Percentiles rank a stretch among this genome's conserved stretches.
Conservation (phyloP, 306 rosid genomes). For the Prunus padus region DNA sequence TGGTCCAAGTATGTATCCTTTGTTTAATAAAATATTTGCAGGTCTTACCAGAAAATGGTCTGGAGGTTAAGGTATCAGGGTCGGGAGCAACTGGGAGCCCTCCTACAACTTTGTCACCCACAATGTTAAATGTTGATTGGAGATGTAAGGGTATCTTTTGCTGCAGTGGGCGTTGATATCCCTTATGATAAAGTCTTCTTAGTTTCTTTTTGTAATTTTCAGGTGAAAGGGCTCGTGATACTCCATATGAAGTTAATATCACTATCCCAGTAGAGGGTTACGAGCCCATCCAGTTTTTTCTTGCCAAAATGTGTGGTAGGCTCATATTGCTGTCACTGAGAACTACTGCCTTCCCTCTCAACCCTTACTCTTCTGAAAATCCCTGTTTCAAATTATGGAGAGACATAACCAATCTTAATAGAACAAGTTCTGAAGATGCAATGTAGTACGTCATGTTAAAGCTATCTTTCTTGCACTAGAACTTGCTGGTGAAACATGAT, state of each 20-base stretch:
- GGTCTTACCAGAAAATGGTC: slow-evolving; percentile 70
- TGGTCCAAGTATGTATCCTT: slow-evolving; percentile 13
- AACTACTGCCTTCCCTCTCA: background rate
- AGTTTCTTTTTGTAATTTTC: slow-evolving; percentile 30
- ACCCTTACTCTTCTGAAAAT: background rate
- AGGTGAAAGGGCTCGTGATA: slow-evolving; percentile 61
- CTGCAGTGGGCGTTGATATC: slow-evolving; percentile 22
- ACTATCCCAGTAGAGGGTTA: slow-evolving; percentile 78
- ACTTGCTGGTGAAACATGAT: background rate
- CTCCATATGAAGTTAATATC: slow-evolving; percentile 70
- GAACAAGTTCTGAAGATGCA: background rate
- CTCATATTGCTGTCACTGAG: slow-evolving; percentile 9
- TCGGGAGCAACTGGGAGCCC: slow-evolving; percentile 69
- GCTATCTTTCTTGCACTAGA: background rate
- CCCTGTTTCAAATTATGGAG: background rate
- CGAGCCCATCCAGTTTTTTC: slow-evolving; percentile 73
- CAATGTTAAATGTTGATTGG: slow-evolving; percentile 77
- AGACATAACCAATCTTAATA: background rate
- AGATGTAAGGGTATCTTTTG: slow-evolving; percentile 65
- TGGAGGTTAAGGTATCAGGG: slow-evolving; percentile 66
- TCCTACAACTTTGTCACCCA: slow-evolving; percentile 92
- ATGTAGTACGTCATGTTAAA: background rate
- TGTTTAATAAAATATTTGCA: slow-evolving; percentile 36
- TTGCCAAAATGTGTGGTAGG: slow-evolving; percentile 87
- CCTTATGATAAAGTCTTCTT: slow-evolving; percentile 8